Percentiles rank a stretch among this genome's conserved stretches.
Evolutionary conservation across 495 filamentous ascomycete species (phyloP).

Genomic region (Talaromyces nanjingensis): DNA sequence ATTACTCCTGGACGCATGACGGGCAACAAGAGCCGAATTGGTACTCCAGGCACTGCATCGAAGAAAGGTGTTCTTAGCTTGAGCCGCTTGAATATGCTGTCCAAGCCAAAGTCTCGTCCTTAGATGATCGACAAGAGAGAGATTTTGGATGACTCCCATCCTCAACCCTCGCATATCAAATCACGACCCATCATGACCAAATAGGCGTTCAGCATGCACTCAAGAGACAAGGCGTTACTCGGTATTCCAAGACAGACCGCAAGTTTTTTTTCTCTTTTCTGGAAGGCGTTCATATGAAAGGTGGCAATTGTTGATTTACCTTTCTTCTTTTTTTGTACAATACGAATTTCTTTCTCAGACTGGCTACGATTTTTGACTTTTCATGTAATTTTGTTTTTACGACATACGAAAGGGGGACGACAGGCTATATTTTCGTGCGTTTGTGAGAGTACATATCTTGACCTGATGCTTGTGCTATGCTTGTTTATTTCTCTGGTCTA

Average conservation of each 20-base stretch:
- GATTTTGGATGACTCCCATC: not conserved
- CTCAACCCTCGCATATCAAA: not conserved
- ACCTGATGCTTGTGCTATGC: not conserved
- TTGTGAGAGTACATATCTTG: not conserved
- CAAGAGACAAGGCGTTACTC: not conserved
- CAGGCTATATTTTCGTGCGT: not conserved
- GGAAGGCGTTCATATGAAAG: not conserved
- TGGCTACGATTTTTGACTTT: not conserved
- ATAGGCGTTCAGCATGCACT: not conserved
- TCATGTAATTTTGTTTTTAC: not conserved
- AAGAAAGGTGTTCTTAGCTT: conserved; percentile 35
- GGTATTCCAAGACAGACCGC: not conserved
- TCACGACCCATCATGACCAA: not conserved
- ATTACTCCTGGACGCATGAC: conserved; percentile 28
- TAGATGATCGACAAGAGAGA: conserved; percentile 10
- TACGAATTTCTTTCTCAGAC: not conserved
- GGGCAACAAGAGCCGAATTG: conserved; percentile 19
- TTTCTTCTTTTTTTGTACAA: not conserved
- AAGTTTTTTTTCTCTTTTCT: not conserved
- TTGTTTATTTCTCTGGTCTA: not conserved
- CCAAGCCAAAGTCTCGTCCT: conserved; percentile 39
- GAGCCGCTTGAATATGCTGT: conserved; percentile 44
- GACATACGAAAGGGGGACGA: not conserved
- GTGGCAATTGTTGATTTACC: not conserved
- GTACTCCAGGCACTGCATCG: conserved; percentile 31